Conservation (phyloP, 2,329 filamentous ascomycete genomes). For the Thermomyces lanuginosus region DNA sequence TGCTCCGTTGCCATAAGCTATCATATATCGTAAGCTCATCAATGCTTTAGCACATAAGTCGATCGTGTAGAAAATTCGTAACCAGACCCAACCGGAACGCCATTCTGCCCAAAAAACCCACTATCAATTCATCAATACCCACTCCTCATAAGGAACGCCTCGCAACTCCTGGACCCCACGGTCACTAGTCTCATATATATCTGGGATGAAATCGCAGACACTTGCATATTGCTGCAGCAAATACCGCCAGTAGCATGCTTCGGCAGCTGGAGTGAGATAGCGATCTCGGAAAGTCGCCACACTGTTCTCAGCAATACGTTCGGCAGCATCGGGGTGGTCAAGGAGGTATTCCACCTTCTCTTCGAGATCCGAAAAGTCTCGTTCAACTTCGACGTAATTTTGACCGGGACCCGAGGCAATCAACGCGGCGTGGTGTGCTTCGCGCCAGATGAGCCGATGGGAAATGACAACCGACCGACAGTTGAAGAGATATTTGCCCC, state of each 20-base stretch:
- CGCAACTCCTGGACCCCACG: conserved; percentile 17
- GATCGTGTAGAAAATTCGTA: too few species aligned
- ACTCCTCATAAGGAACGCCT: conserved; percentile 27
- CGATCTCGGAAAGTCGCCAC: conserved; percentile 34
- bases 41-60: too few species aligned
- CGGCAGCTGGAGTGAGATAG: conserved; percentile 38
- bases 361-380: conserved; percentile 41
- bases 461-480: conserved; percentile 35
- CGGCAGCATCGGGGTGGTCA: conserved; percentile 28
- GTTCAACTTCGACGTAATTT: conserved; percentile 34
- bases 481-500: conserved; percentile 38
- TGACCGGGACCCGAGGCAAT: conserved; percentile 30
- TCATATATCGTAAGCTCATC: too few species aligned
- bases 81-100: too few species aligned
- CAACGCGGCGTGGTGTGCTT: conserved; percentile 34
- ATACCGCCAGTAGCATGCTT: conserved; percentile 40
- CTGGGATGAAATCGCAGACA: conserved; percentile 26
- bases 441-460: conserved; percentile 33
- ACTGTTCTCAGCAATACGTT: conserved; percentile 35
- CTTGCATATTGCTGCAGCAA: conserved; percentile 25
- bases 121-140: conserved; percentile 16
- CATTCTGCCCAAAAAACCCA: conserved; percentile 2
- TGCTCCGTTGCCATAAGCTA: too few species aligned
- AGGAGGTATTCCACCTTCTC: conserved; percentile 28
- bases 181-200: conserved; percentile 15